A percentile compares a stretch with the other conserved stretches of the same genome.
These are phyloP conservation scores for Plasmodium blacklocki DNA, from an alignment of 169 alveolate species.

Conservation along the genomic window DNA sequence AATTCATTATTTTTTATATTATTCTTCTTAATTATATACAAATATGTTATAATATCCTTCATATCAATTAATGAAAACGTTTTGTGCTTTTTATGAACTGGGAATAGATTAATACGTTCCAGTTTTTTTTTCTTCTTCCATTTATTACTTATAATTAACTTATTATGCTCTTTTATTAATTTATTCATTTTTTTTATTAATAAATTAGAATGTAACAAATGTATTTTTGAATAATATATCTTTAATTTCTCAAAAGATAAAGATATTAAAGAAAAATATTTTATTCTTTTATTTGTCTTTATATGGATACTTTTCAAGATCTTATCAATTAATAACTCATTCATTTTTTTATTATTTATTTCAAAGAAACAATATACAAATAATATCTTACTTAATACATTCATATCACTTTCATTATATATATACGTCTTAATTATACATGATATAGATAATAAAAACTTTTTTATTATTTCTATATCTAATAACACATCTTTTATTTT, in stretches of 20 bases:
- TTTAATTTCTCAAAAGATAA: conserved; percentile 39
- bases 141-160: background rate
- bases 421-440: conserved; percentile 10
- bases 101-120: conserved; percentile 41
- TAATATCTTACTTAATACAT: conserved; percentile 20
- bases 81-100: conserved; percentile 18
- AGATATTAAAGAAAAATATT: conserved; percentile 50
- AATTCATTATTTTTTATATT: conserved; percentile 43
- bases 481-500: background rate
- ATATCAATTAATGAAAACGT: conserved; percentile 15
- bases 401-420: conserved; percentile 32
- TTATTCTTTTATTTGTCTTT: conserved; percentile 35
- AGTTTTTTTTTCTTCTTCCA: conserved; percentile 22
- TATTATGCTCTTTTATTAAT: conserved; percentile 13
- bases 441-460: conserved; percentile 17
- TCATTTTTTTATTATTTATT: conserved; percentile 13
- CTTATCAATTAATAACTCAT: conserved; percentile 21
- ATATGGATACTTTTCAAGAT: conserved; percentile 32
- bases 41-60: conserved; percentile 44
- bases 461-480: conserved; percentile 15
- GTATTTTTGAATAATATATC: conserved; percentile 23
- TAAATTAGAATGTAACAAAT: conserved; percentile 27
- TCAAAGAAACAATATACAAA: conserved; percentile 38
- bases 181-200: conserved; percentile 21
- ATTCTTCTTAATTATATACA: conserved; percentile 41